Base-by-base conservation (phyloP, 192 early-diverging fungal species). In the Spizellomyces punctatus region DNA sequence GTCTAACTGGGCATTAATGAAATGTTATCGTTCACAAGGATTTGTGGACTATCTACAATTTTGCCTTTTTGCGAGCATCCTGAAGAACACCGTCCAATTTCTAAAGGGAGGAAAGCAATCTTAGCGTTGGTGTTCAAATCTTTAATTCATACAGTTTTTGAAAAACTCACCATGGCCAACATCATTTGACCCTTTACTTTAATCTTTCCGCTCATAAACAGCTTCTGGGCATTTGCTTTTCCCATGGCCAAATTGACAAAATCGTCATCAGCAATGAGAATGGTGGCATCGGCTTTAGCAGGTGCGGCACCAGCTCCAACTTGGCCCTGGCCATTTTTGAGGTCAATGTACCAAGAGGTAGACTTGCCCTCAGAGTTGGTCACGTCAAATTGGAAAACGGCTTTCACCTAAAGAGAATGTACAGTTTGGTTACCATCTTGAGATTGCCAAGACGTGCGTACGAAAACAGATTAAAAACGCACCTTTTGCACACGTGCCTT, bases 131-230 rank as follows among this genome's bases (percentile, higher is more conserved):
- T 54, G 50, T 19, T 36, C 1, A 0, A 36, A 36, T 36, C 27
- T 36, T 36, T 0, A 36, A 36, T 36, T 36, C 27, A 36, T 36
- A 36, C 27, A 36, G 27, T 36, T 36, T 36, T 36, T 36, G 27
- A 36, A 3, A 6, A 22, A 36, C 16, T 10, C 44, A 17, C 41
- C 71, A 72, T 69, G n/a, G 85, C 85, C 8, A 85, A 67, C 57
- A 62, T 79, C 79, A 86, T 82, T 49, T 86, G 82, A 47, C 85
- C 85, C 76, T 82, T 89, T 63, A 90, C 80, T 82, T 96, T 97
- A 54, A 85, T 81, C 74, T 97, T 97, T 57, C 96, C 93, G 48
- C 82, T 74, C 92, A 95, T 93, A 78, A 94, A 97, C 45, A 93
- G 88, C 78, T 93, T 92, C 88, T 97, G 95, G 21, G 91, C 90